Evolutionary conservation across 2,329 filamentous ascomycete species (phyloP).

Genomic region (Penicillium frequentans): DNA sequence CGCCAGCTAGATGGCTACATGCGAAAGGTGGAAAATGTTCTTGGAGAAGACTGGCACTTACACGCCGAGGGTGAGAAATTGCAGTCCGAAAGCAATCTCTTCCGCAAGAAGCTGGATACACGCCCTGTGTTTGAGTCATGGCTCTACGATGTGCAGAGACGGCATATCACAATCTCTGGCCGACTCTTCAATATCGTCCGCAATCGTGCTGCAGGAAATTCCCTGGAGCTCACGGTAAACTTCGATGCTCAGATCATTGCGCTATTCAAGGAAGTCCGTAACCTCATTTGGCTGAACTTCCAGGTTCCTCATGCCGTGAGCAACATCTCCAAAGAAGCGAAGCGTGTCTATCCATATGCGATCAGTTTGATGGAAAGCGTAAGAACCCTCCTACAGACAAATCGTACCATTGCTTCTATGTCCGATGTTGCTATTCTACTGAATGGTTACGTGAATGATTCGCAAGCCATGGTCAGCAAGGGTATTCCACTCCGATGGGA

Average conservation of each 20-base stretch:
- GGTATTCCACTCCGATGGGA: constrained; percentile 94
- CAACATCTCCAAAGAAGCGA: constrained; percentile 97
- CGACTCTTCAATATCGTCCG: constrained; percentile 86
- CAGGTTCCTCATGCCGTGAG: constrained; percentile 91
- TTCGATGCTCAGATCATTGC: constrained; percentile 98
- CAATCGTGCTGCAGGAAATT: constrained; percentile 86
- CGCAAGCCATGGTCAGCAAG: constrained; percentile 78
- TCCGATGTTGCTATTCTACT: constrained; percentile 82
- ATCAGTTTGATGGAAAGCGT: constrained; percentile 99
- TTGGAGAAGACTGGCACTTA: constrained; percentile 90
- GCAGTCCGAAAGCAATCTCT: constrained; percentile 85
- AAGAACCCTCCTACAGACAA: constrained; percentile 86
- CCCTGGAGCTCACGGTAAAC: constrained; percentile 86
- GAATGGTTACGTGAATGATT: constrained; percentile 88
- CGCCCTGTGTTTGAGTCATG: constrained; percentile 93
- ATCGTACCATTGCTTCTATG: constrained; percentile 80
- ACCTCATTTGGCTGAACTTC: constrained; percentile 92
- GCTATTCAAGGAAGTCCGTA: constrained; percentile 96
- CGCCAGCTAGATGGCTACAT: constrained; percentile 94
- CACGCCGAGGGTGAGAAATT: constrained; percentile 95
- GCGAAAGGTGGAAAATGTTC: constrained; percentile 97
- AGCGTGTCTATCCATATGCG: constrained; percentile 95
- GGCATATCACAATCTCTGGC: constrained; percentile 88
- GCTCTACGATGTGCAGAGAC: constrained; percentile 83
- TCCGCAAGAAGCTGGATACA: constrained; percentile 94